Base-by-base conservation (phyloP, 768 basidiomycete genomes). In the Lactarius evosmus region DNA sequence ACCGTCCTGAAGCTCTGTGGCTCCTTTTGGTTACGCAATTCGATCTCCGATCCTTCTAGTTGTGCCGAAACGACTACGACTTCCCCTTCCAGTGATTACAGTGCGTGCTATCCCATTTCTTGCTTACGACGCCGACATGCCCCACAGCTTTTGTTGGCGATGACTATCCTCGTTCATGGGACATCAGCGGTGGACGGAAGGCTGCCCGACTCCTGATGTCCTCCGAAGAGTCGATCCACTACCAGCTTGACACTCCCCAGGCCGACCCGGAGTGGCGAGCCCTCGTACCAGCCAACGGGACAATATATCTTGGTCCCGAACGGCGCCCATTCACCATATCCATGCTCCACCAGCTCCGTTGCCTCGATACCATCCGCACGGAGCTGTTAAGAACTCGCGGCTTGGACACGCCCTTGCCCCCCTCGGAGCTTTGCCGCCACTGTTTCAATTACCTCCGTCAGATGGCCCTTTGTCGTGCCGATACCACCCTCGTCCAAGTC, bases 291-390 rank as follows among this genome's bases (percentile, higher is more conserved):
- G 59, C 14, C 12, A 32, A 60, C 9, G 59, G 59, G 12, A 32
- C 49, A 9, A 29, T 60, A 7, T 29, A 50, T 25, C 49, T 59
- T 22, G 58, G 58, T 9, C 22, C 38, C 17, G 44, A 32, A 6
- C 59, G 5, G 12, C 46, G 6, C 38, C 58, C 38, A 33, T 77
- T 76, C 59, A 72, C 67, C 34, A 67, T 70, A 33, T 72, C 77
- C 33, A 77, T 81, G 69, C 81, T 78, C 69, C 82, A 83, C 70
- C 76, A 83, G 65, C 75, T 83, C 14, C 82, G 82, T 63, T 83
- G 82, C 59, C 25, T 60, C 30, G 59, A 50, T 33, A 9, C 25
- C 5, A 22, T 77, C 41, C 77, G 77, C 30, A 29, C 33, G 30
- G 46, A 52, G 25, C 59, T n/a, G 71, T 67, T 11, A 71, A 72